phyloP scores from a whole-genome alignment of 2,329 filamentous ascomycete species.

The Trichocomaceae sp. region DNA sequence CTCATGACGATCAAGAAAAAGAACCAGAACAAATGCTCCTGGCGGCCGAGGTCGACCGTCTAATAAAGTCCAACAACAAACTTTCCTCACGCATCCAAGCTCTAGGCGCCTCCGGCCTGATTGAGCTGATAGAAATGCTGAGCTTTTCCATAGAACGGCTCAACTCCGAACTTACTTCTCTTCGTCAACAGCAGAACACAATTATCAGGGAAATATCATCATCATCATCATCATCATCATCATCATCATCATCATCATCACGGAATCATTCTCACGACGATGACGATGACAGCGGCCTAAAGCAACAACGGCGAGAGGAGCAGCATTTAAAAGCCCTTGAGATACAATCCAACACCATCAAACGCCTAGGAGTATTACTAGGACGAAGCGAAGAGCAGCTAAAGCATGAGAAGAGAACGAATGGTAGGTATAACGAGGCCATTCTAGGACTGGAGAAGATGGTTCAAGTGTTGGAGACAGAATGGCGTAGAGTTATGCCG shows the following conservation, averaged over 20 bases:
- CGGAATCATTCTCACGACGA: not conserved
- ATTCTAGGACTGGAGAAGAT: slow-evolving; percentile 1
- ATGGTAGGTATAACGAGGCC: not conserved
- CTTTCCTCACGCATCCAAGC: slow-evolving; percentile 1
- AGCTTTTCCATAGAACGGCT: slow-evolving; percentile 3
- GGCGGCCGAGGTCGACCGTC: not conserved
- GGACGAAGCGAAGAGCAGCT: slow-evolving; percentile 8
- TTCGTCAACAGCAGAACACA: slow-evolving; percentile 2
- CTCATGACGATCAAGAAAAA: not conserved
- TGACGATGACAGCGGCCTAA: not conserved
- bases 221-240: too few species aligned
- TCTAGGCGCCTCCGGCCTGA: slow-evolving; percentile 2
- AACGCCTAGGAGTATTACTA: not conserved
- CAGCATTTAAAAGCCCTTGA: slow-evolving; percentile 1
- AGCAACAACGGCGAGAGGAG: not conserved
- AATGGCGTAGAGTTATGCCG: slow-evolving; percentile 3
- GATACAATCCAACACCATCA: slow-evolving; percentile 4
- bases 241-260: not conserved
- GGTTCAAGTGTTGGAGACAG: not conserved
- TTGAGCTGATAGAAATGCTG: slow-evolving; percentile 5
- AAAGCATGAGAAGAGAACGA: not conserved
- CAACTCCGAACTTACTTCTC: not conserved
- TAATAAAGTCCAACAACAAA: slow-evolving; percentile 9
- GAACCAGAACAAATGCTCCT: not conserved
- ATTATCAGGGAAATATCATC: too few species aligned